phyloP scores from a whole-genome alignment of 2,329 filamentous ascomycete genomes.

The Alternaria ethzedia region DNA sequence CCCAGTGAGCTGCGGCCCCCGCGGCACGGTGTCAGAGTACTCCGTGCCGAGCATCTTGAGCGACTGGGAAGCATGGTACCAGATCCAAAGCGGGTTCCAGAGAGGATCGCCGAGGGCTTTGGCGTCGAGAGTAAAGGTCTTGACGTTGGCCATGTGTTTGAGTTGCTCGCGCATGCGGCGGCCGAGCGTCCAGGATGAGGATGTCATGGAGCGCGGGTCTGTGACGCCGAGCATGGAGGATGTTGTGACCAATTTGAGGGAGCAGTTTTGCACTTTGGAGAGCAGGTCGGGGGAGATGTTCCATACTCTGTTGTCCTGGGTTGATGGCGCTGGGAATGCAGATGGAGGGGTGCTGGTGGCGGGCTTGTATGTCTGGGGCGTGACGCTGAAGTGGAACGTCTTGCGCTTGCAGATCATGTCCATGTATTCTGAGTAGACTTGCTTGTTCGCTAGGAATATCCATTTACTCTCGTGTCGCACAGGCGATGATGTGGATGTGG shows the following conservation, averaged over 20 bases:
- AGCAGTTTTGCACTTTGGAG: slow-evolving; percentile 34
- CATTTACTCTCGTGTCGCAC: slow-evolving; percentile 23
- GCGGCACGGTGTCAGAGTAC: slow-evolving; percentile 1
- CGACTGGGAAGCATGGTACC: slow-evolving; percentile 44
- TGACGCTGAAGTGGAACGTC: slow-evolving; percentile 42
- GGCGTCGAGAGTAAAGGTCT: slow-evolving; percentile 35
- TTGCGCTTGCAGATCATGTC: slow-evolving; percentile 40
- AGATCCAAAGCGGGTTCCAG: slow-evolving; percentile 51
- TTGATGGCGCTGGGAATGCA: background rate
- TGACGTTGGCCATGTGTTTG: slow-evolving; percentile 22
- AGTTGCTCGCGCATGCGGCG: slow-evolving; percentile 34
- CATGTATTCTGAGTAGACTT: slow-evolving; percentile 45
- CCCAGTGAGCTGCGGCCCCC: slow-evolving; percentile 30
- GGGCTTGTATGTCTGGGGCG: slow-evolving; percentile 36
- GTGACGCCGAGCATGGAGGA: slow-evolving; percentile 44
- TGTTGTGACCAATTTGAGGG: slow-evolving; percentile 42
- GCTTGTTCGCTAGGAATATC: slow-evolving; percentile 42
- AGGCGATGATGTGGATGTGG: background rate
- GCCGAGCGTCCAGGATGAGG: slow-evolving; percentile 40
- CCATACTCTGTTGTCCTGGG: slow-evolving; percentile 32
- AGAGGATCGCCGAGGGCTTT: slow-evolving; percentile 47
- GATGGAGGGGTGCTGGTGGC: background rate
- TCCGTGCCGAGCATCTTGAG: slow-evolving; percentile 42
- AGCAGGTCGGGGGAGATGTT: slow-evolving; percentile 24
- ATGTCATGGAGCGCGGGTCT: slow-evolving; percentile 44